Conservation (phyloP, 2,329 filamentous ascomycete genomes). For the Simplicillium sp. region DNA sequence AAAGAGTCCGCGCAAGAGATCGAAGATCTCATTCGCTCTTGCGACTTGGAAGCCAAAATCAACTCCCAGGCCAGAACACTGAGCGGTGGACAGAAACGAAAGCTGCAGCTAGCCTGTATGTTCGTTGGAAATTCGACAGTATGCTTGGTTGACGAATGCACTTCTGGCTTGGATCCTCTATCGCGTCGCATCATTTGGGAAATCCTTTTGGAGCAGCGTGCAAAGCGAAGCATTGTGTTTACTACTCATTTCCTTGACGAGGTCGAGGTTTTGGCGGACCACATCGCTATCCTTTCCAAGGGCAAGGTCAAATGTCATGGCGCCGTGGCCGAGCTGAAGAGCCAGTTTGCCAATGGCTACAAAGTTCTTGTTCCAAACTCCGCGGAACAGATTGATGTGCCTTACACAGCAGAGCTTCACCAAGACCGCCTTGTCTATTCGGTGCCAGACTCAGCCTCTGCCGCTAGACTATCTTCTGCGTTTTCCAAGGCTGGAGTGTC, state of each 20-base stretch:
- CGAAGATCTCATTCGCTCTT: slow-evolving; percentile 42
- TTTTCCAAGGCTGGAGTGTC: slow-evolving; percentile 40
- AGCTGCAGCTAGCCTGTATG: slow-evolving; percentile 63
- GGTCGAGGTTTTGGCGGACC: slow-evolving; percentile 57
- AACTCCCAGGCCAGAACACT: slow-evolving; percentile 45
- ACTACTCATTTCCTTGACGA: slow-evolving; percentile 66
- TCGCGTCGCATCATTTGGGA: slow-evolving; percentile 62
- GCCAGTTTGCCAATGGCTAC: slow-evolving; percentile 53
- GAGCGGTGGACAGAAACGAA: slow-evolving; percentile 61
- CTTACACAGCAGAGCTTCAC: not conserved
- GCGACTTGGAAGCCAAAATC: slow-evolving; percentile 51
- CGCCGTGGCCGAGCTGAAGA: slow-evolving; percentile 55
- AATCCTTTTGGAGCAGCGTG: slow-evolving; percentile 54
- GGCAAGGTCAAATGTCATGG: slow-evolving; percentile 53
- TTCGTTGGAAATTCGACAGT: slow-evolving; percentile 58
- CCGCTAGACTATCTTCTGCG: slow-evolving; percentile 18
- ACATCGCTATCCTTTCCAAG: slow-evolving; percentile 56
- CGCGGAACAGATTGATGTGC: not conserved
- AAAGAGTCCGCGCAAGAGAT: slow-evolving; percentile 33
- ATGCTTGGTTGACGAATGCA: slow-evolving; percentile 63
- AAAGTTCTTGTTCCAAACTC: slow-evolving; percentile 34
- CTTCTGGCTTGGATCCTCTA: slow-evolving; percentile 56
- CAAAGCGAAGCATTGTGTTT: slow-evolving; percentile 52
- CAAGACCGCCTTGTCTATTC: slow-evolving; percentile 47
- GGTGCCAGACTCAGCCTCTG: slow-evolving; percentile 27